These are phyloP conservation scores for Raffaelea ambrosiae DNA, from an alignment of 2,329 filamentous ascomycete genomes.

Conservation along the genomic window DNA sequence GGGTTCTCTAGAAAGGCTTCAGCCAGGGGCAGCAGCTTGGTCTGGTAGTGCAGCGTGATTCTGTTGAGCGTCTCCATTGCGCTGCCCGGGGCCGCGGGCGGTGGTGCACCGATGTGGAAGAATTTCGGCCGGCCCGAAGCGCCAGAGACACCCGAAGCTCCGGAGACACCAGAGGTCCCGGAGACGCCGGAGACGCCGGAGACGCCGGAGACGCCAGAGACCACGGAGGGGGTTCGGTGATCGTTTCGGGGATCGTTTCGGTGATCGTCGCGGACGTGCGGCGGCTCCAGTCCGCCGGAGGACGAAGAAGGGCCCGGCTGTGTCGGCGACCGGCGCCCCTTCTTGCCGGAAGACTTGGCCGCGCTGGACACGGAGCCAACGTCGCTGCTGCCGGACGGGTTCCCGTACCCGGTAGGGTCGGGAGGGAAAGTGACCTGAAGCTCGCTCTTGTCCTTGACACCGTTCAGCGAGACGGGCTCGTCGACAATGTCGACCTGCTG, in stretches of 20 bases:
- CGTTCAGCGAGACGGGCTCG: conserved; percentile 47
- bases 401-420: conserved; percentile 29
- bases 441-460: conserved; percentile 54
- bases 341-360: conserved; percentile 26
- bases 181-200: neutral
- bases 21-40: conserved; percentile 57
- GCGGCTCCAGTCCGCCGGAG: conserved; percentile 22
- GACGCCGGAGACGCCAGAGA: neutral
- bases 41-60: conserved; percentile 56
- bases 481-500: conserved; percentile 58
- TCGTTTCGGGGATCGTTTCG: neutral
- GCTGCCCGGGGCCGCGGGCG: conserved; percentile 27
- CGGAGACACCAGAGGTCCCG: conserved; percentile 16
- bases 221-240: neutral
- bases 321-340: conserved; percentile 27
- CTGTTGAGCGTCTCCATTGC: conserved; percentile 56
- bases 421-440: conserved; percentile 51
- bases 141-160: conserved; percentile 20
- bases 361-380: conserved; percentile 14
- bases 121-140: conserved; percentile 8
- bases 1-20: conserved; percentile 52
- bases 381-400: conserved; percentile 22
- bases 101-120: conserved; percentile 13
- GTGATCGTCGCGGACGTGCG: conserved; percentile 20
- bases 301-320: conserved; percentile 32